Base-by-base conservation (phyloP, 2,329 filamentous ascomycete species). In the Malbranchea zuffiana region DNA sequence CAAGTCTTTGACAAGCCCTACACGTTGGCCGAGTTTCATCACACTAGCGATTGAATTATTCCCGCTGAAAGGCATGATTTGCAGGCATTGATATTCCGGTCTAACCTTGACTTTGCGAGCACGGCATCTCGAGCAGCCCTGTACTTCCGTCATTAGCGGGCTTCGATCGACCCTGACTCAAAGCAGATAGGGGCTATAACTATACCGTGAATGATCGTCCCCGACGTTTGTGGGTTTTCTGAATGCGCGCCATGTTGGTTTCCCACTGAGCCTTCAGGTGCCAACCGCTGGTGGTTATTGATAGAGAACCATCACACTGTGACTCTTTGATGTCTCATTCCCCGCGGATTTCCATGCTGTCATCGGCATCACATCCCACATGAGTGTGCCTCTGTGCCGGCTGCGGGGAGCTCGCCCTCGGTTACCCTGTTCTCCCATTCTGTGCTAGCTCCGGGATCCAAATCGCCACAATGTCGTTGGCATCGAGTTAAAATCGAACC, bases 21-120 rank as follows among this genome's bases (percentile, higher is more conserved):
- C 50, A 53, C n/a, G 30, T 27, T 23, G 49, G 50, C 12, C 45
- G 49, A 25, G 42, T 39, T 38, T 52, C 47, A 36, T 52, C 49
- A 16, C 49, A 51, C 45, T 51, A 31, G 18, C n/a, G n/a, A n/a
- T n/a, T n/a, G n/a, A n/a, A n/a, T n/a, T n/a, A n/a, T n/a, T n/a
- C n/a, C n/a, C n/a, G n/a, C n/a, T n/a, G n/a, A n/a, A n/a, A n/a
- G n/a, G n/a, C n/a, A n/a, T n/a, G n/a, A n/a, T n/a, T n/a, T n/a
- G n/a, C n/a, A n/a, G n/a, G n/a, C n/a, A n/a, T n/a, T n/a, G n/a
- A n/a, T n/a, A n/a, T n/a, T n/a, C 7, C n/a, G 10, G 11, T 17
- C n/a, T 5, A 11, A 31, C 28, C 28, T 31, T 31, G 3, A 31
- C n/a, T 11, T 31, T 31, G 4, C 28, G 28, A 31, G 28, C 28